Evolutionary conservation across 352 stramenopile genomes (phyloP), one percentile per base, ranked within the genome.

Genomic region (Pythium volutum): DNA sequence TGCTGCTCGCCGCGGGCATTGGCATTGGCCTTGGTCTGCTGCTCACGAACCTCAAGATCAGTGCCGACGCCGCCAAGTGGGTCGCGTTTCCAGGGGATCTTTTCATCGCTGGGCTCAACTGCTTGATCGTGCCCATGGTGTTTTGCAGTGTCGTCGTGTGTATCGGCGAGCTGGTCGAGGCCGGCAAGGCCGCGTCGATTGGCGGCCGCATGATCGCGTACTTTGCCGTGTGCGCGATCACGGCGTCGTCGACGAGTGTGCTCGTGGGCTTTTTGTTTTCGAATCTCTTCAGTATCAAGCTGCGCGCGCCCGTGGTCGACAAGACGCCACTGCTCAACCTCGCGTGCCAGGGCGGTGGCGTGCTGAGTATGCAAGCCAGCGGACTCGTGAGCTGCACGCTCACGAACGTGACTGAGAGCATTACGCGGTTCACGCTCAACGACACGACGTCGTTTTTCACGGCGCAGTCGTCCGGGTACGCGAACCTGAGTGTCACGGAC

Each of bases 31-130:
- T 80, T 12, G 79, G 77, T 39, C 48, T 77, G n/a, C 62, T 87
- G 49, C 63, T 89, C 26, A 74, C 74, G 38, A 66, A 77, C 27
- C 69, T 77, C 48, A 55, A 79, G 22, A 64, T 87, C 2, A 59
- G 48, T 38, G 57, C 48, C 9, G 71, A 76, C 22, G 67, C 53
- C 55, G 77, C 73, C 31, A 64, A 77, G 33, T 87, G 80, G 79
- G 63, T 91, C 63, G 74, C 71, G 16, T 62, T 91, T 43, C 79
- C 82, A 10, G 82, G 82, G 10, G 59, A 84, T 31, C 62, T 91
- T 5, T 91, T 91, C 50, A 79, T 89, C 45, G 50, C 72, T 20
- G 77, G 74, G 22, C 76, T 89, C 55, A 87, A 86, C 64, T 91
- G 81, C 60, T 58, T 87, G 29, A 76, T 91, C 51, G 77, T 86